Percentiles rank a stretch among this genome's conserved stretches.
These are phyloP conservation scores for Cryptomeria japonica DNA, from an alignment of 75 land plant genomes.

Conservation along the genomic window DNA sequence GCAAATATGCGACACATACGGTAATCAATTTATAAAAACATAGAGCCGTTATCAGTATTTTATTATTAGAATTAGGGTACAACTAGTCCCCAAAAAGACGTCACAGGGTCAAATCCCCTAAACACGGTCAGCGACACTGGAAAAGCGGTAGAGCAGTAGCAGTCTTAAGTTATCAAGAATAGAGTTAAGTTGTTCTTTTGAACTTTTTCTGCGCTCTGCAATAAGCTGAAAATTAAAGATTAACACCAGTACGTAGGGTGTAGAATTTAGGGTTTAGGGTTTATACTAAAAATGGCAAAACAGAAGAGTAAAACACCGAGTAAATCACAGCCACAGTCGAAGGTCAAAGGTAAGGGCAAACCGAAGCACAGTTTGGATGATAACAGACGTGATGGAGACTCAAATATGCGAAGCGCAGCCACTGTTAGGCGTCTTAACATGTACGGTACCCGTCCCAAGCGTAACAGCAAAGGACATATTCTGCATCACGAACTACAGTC, in stretches of 20 bases:
- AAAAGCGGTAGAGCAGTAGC: no score
- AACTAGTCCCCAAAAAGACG: no score
- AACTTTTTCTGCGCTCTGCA: no score
- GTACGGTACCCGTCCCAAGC: conserved; percentile 83
- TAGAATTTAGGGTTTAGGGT: neutral
- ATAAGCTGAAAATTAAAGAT: no score
- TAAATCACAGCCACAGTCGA: conserved; percentile 46
- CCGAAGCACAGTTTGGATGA: conserved; percentile 94
- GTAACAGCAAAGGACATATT: conserved; percentile 62
- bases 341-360: conserved; percentile 73
- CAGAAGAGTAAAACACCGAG: conserved; percentile 57
- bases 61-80: no score
- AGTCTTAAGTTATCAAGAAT: no score
- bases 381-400: conserved; percentile 51
- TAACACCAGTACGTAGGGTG: neutral
- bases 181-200: no score
- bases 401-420: conserved; percentile 62
- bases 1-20: no score
- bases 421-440: conserved; percentile 96
- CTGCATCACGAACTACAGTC: conserved; percentile 77
- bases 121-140: no score
- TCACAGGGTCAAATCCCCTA: no score
- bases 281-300: conserved; percentile 22
- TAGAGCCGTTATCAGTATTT: no score
- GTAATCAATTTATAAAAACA: no score